Conservation (phyloP, 179 eudicot genomes). For the Beta macrorhiza region DNA sequence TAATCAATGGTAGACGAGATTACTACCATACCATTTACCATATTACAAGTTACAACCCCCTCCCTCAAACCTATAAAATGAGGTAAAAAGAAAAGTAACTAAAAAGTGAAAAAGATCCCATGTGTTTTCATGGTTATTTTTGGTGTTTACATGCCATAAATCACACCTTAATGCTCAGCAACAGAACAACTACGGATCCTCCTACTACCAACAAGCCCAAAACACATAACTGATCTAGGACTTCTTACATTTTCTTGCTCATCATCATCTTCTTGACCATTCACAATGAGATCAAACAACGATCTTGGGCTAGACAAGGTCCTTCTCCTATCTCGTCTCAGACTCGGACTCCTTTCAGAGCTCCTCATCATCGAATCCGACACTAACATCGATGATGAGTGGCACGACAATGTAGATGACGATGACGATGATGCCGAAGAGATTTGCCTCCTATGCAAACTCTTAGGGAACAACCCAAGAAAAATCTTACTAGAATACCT, state of each 20-base stretch:
- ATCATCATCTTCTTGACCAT: slow-evolving; percentile 14
- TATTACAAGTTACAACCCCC: not conserved
- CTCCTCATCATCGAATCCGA: slow-evolving; percentile 2
- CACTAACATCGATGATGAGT: slow-evolving; percentile 15
- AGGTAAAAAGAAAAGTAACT: not conserved
- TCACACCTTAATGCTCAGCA: not conserved
- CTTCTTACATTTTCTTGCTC: slow-evolving; percentile 7
- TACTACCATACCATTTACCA: slow-evolving; percentile 3
- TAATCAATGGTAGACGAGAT: not conserved
- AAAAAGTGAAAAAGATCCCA: not conserved
- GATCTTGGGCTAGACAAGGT: slow-evolving; percentile 13
- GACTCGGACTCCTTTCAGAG: slow-evolving; percentile 11
- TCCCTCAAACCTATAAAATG: not conserved
- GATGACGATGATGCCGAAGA: not conserved
- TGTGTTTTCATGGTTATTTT: slow-evolving; percentile 7
- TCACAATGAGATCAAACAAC: slow-evolving; percentile 16
- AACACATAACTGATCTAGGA: slow-evolving; percentile 22
- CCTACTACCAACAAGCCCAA: slow-evolving; percentile 22
- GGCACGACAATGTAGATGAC: slow-evolving; percentile 19
- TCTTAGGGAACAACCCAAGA: slow-evolving; percentile 23
- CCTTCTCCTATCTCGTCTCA: not conserved
- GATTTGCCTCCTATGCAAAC: slow-evolving; percentile 23
- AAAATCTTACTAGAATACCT: slow-evolving; percentile 11
- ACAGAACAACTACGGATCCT: slow-evolving; percentile 11
- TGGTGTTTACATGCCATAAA: slow-evolving; percentile 1